phyloP scores from a whole-genome alignment of 192 early-diverging fungal species.

The Nowakowskiella sp. region DNA sequence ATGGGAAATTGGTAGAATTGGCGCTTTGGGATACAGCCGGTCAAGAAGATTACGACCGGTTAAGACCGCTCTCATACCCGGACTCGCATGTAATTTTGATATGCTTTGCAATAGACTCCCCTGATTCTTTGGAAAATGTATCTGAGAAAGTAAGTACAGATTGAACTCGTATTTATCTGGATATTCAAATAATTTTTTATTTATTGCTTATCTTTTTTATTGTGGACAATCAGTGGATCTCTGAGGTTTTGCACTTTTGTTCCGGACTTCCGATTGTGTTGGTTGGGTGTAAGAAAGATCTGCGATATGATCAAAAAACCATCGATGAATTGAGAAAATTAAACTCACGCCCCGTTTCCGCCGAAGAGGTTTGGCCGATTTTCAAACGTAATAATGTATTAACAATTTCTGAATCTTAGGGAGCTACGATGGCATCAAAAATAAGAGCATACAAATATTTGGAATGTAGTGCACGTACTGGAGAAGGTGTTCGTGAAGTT shows the following conservation, averaged over 20 bases:
- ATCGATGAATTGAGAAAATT: conserved; percentile 56
- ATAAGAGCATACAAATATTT: conserved; percentile 76
- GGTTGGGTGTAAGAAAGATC: conserved; percentile 76
- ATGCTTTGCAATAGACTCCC: conserved; percentile 79
- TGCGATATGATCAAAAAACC: conserved; percentile 59
- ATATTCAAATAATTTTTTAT: not conserved
- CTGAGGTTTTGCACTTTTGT: conserved; percentile 76
- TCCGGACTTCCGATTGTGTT: conserved; percentile 63
- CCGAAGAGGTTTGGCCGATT: conserved; percentile 41
- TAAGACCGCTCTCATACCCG: conserved; percentile 80
- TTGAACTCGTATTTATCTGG: conserved; percentile 1
- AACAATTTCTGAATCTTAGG: conserved; percentile 29
- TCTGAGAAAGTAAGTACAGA: conserved; percentile 22
- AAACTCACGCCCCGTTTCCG: conserved; percentile 51
- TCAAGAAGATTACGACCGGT: conserved; percentile 88
- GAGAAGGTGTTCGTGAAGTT: conserved; percentile 73
- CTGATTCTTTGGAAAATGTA: conserved; percentile 85
- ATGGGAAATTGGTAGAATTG: conserved; percentile 70
- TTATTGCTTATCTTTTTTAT: conserved; percentile 1
- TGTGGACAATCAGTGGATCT: conserved; percentile 73
- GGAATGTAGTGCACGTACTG: conserved; percentile 82
- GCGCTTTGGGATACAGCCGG: conserved; percentile 93
- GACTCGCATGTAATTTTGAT: conserved; percentile 83
- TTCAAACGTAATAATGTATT: conserved; percentile 7
- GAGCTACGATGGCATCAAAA: conserved; percentile 56